Conservation (phyloP, 768 basidiomycete species). For the Dioszegia aurantiaca region DNA sequence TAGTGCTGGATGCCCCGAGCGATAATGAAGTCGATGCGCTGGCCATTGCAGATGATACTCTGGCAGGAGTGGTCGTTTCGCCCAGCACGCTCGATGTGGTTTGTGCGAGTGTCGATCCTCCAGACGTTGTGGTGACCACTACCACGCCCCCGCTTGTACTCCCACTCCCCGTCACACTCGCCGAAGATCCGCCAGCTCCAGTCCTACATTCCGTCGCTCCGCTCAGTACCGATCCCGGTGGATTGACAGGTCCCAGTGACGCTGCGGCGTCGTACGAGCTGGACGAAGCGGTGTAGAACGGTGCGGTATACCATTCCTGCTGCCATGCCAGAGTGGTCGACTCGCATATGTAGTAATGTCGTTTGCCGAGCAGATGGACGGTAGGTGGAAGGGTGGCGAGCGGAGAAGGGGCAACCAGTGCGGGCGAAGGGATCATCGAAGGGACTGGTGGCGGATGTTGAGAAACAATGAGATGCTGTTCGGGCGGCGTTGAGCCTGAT, state of each 20-base stretch:
- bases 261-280: conserved; percentile 31
- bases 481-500: too few relatives aligned
- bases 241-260: conserved; percentile 30
- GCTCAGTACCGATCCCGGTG: conserved; percentile 17
- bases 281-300: conserved; percentile 26
- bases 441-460: neutral
- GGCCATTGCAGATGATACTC: neutral
- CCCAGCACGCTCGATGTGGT: conserved; percentile 5
- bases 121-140: neutral
- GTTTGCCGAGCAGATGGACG: neutral
- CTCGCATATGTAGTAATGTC: conserved; percentile 33
- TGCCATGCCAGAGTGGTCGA: conserved; percentile 26
- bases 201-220: conserved; percentile 16
- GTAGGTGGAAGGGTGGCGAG: conserved; percentile 1
- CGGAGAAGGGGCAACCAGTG: neutral
- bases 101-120: conserved; percentile 3
- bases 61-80: neutral
- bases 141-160: neutral
- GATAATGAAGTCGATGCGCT: neutral
- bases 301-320: conserved; percentile 31
- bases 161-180: neutral
- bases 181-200: too few relatives aligned
- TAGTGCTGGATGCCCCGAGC: neutral
- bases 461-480: neutral
- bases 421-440: conserved; percentile 4